A percentile compares a stretch with the other conserved stretches of the same genome.
Evolutionary conservation across 1,139 yeast genomes (phyloP).

Genomic region (Geotrichum bryndzae): DNA sequence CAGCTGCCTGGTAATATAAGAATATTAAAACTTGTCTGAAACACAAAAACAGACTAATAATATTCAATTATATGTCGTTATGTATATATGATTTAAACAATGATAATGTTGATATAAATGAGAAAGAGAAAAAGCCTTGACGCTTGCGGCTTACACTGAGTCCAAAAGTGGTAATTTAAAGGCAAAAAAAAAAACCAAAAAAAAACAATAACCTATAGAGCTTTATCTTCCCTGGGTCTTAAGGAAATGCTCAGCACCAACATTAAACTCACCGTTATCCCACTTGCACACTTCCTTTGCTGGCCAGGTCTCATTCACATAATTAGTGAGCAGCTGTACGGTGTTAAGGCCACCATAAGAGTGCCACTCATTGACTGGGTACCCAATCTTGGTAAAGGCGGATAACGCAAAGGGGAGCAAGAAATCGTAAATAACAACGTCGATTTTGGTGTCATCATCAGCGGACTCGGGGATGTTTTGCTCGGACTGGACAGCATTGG

Average conservation of each 20-base stretch:
- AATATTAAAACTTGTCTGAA: too few species aligned
- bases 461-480: constrained; percentile 28
- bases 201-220: neutral
- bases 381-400: constrained; percentile 42
- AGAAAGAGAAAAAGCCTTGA: too few species aligned
- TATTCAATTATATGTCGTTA: too few species aligned
- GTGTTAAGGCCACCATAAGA: constrained; percentile 23
- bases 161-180: neutral
- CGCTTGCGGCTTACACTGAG: too few species aligned
- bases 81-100: too few species aligned
- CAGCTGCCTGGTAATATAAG: too few species aligned
- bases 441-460: constrained; percentile 41
- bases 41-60: too few species aligned
- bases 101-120: too few species aligned
- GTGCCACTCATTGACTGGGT: constrained; percentile 19
- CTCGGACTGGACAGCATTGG: constrained; percentile 64
- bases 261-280: neutral
- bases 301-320: constrained; percentile 14
- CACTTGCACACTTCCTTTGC: neutral
- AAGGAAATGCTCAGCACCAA: neutral
- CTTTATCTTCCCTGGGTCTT: neutral
- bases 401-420: constrained; percentile 55
- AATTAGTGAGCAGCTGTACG: constrained; percentile 22
- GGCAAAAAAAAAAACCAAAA: neutral
- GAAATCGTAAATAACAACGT: constrained; percentile 74